phyloP scores from a whole-genome alignment of 805 yeast genomes.

The Candida qinlingensis region DNA sequence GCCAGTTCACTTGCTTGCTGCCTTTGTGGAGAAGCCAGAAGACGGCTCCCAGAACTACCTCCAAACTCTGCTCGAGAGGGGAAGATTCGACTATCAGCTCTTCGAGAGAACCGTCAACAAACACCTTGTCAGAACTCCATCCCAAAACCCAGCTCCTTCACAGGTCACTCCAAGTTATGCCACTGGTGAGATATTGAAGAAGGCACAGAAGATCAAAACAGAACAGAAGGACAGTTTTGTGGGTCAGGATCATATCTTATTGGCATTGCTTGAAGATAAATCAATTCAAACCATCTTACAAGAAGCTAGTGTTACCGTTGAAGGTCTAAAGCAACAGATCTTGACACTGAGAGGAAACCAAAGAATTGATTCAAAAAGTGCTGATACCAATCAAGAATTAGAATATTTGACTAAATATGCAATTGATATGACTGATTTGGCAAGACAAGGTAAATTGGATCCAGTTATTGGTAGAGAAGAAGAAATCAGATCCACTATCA shows the following conservation, averaged over 20 bases:
- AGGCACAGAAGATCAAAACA: conserved; percentile 71
- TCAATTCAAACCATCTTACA: conserved; percentile 67
- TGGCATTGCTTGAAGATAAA: conserved; percentile 79
- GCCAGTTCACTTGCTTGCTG: conserved; percentile 90
- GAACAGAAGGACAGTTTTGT: conserved; percentile 88
- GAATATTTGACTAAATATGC: conserved; percentile 91
- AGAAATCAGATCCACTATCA: conserved; percentile 90
- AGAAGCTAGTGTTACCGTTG: conserved; percentile 62
- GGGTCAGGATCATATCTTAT: conserved; percentile 89
- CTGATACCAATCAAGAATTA: conserved; percentile 79
- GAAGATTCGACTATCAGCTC: conserved; percentile 78
- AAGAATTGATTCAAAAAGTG: conserved; percentile 87
- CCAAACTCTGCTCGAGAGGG: conserved; percentile 78
- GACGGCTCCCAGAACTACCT: conserved; percentile 60
- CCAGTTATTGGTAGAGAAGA: conserved; percentile 99
- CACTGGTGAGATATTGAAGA: conserved; percentile 67
- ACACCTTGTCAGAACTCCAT: conserved; percentile 76
- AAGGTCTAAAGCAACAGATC: conserved; percentile 72
- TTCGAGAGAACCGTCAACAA: conserved; percentile 79
- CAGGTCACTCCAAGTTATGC: conserved; percentile 72
- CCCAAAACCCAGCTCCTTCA: conserved; percentile 85
- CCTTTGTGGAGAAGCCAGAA: conserved; percentile 63
- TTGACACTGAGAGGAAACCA: conserved; percentile 81
- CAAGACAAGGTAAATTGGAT: conserved; percentile 90
- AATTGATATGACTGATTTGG: conserved; percentile 87